Conservation (phyloP, 805 yeast species). For the Yarrowia sp. region DNA sequence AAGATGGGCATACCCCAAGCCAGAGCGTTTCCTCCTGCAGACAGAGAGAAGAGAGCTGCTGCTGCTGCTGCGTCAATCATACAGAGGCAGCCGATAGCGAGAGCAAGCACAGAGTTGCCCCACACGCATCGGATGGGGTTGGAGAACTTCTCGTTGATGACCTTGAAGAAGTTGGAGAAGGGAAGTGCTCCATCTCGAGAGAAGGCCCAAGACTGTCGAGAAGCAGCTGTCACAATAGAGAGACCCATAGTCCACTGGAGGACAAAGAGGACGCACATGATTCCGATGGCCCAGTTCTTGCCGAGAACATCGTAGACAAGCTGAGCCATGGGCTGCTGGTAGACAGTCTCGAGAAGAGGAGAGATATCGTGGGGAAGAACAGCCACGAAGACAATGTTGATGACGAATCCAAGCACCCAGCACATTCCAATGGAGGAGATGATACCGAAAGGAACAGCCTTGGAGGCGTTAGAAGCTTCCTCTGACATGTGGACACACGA, state of each 20-base stretch:
- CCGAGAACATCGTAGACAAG: slow-evolving; percentile 68
- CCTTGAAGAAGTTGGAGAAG: slow-evolving; percentile 61
- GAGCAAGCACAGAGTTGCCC: slow-evolving; percentile 58
- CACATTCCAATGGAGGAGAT: slow-evolving; percentile 63
- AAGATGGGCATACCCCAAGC: slow-evolving; percentile 70
- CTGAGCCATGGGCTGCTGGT: slow-evolving; percentile 73
- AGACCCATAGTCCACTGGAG: slow-evolving; percentile 74
- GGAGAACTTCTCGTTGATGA: slow-evolving; percentile 60
- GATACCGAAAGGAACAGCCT: slow-evolving; percentile 71
- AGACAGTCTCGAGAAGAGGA: slow-evolving; percentile 54
- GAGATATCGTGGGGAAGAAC: slow-evolving; percentile 57
- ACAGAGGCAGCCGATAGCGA: slow-evolving; percentile 63
- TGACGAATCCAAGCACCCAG: slow-evolving; percentile 64
- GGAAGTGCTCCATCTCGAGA: slow-evolving; percentile 80
- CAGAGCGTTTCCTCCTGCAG: slow-evolving; percentile 66
- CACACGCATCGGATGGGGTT: slow-evolving; percentile 72
- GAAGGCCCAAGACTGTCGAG: slow-evolving; percentile 77
- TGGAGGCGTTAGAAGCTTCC: slow-evolving; percentile 62
- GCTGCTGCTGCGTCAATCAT: slow-evolving; percentile 68
- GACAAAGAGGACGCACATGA: slow-evolving; percentile 63
- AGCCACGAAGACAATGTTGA: slow-evolving; percentile 61
- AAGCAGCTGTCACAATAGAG: slow-evolving; percentile 66
- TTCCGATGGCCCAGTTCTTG: slow-evolving; percentile 66
- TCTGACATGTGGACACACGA: slow-evolving; percentile 74
- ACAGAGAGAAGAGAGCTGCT: slow-evolving; percentile 68